A percentile compares a stretch with the other conserved stretches of the same genome.
Evolutionary conservation across 2,329 filamentous ascomycete genomes (phyloP).

Genomic region (Blastomyces emzantsi): DNA sequence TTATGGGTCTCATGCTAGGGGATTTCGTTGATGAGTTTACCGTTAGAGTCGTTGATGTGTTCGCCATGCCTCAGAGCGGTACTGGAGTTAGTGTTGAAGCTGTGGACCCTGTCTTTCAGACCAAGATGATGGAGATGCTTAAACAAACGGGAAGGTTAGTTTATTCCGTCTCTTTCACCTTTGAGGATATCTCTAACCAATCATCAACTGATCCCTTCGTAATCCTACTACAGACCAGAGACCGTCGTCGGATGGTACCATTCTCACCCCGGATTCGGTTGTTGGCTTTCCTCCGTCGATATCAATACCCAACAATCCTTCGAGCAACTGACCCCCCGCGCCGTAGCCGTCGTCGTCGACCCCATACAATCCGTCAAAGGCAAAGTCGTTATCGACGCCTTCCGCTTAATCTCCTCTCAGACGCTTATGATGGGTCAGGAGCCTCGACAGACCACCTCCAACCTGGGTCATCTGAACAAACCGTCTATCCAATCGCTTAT

Average conservation of each 20-base stretch:
- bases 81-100: slow-evolving; percentile 98
- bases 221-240: slow-evolving; percentile 58
- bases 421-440: slow-evolving; percentile 97
- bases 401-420: slow-evolving; percentile 96
- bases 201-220: slow-evolving; percentile 6
- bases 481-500: slow-evolving; percentile 99
- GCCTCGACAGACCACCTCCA: slow-evolving; percentile 93
- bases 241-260: slow-evolving; percentile 99
- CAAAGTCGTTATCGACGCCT: slow-evolving; percentile 98
- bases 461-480: slow-evolving; percentile 96
- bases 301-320: slow-evolving; percentile 99
- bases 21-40: slow-evolving; percentile 99
- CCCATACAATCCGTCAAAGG: slow-evolving; percentile 99
- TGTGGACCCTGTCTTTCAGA: slow-evolving; percentile 97
- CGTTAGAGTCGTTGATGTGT: slow-evolving; percentile 95
- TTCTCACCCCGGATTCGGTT: slow-evolving; percentile 97
- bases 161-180: slow-evolving; percentile 24
- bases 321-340: slow-evolving; percentile 92
- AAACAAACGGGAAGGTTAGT: slow-evolving; percentile 85
- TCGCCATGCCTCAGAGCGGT: slow-evolving; percentile 98
- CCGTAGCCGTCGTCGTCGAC: slow-evolving; percentile 95
- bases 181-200: background rate
- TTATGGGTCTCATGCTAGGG: slow-evolving; percentile 98
- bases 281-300: slow-evolving; percentile 97
- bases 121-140: slow-evolving; percentile 99